Conservation (phyloP, 495 filamentous ascomycete genomes). For the Xeromyces bisporus region DNA sequence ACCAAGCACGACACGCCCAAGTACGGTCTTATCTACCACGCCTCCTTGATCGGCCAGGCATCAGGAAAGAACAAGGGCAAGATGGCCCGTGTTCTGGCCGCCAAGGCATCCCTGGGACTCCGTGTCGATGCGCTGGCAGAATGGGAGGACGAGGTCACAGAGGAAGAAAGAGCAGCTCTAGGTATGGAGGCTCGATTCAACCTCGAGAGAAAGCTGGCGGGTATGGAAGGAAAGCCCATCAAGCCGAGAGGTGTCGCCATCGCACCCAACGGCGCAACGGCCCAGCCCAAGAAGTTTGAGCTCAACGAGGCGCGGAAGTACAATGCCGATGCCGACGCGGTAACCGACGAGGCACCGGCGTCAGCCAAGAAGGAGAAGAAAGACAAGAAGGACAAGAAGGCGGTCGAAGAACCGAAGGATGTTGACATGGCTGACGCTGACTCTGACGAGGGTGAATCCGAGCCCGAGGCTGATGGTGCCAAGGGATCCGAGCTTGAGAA, state of each 20-base stretch:
- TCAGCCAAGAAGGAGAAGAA: conserved; percentile 32
- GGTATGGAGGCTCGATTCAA: conserved; percentile 57
- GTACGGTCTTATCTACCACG: conserved; percentile 98
- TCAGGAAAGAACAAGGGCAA: conserved; percentile 98
- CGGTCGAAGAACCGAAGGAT: conserved; percentile 35
- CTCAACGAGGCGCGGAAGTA: conserved; percentile 92
- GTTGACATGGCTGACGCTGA: conserved; percentile 39
- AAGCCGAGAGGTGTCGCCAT: conserved; percentile 57
- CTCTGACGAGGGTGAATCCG: conserved; percentile 9
- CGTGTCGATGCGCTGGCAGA: conserved; percentile 85
- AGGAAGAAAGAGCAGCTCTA: conserved; percentile 68
- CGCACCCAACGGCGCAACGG: conserved; percentile 46
- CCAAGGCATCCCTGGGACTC: conserved; percentile 81
- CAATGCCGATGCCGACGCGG: conserved; percentile 82
- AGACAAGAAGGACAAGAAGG: conserved; percentile 37
- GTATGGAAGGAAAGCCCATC: conserved; percentile 81
- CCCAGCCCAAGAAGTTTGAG: conserved; percentile 62
- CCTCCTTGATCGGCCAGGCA: conserved; percentile 88
- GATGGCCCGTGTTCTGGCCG: conserved; percentile 87
- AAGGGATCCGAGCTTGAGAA: conserved; percentile 37
- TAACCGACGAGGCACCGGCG: conserved; percentile 46
- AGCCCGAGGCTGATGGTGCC: conserved; percentile 27
- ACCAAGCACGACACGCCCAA: conserved; percentile 99
- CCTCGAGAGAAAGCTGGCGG: conserved; percentile 72
- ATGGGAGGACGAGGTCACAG: conserved; percentile 59